Evolutionary conservation across 495 filamentous ascomycete genomes (phyloP), one percentile per base, ranked within the genome.

Genomic region (Coniosporium apollinis): DNA sequence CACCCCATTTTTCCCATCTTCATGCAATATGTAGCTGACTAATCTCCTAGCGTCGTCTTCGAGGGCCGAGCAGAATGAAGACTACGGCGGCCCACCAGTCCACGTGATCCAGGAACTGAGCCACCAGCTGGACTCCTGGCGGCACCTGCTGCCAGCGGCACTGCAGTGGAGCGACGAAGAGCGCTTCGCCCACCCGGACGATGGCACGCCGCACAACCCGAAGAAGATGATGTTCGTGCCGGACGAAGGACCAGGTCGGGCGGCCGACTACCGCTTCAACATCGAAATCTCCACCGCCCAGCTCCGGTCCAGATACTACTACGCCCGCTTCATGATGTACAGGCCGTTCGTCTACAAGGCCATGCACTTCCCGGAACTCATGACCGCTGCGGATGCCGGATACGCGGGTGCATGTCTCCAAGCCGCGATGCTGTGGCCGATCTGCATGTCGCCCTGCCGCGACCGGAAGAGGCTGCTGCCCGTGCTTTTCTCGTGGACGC

Each of bases 331-430:
- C 50, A 56, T 74, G 33, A 60, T 72, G 37, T 60, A 72, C 42
- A 60, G 67, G 10, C 69, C 70, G 8, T 75, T 69, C 39, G 42
- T 74, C 24, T 75, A 70, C 60, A 75, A 75, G 43, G 70, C 67
- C 1, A 48, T 75, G 19, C 68, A 73, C 47, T 61, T 61, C 40
- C 65, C 70, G 1, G 59, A 70, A 25, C 46, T 58, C 32, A 59
- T 72, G 53, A 66, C 58, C 5, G 47, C 60, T 14, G 62, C 67
- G 19, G 70, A 75, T 47, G 56, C 57, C 5, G 42, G 60, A 11
- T 65, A 61, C 29, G 61, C 56, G 15, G 64, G 61, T 13, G 58
- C 64, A 34, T 73, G 70, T 36, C 55, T 75, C 11, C 57, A 59
- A 43, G 51, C 61, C 0, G 58, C 55, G 14, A 52, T 72, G 8